Evolutionary conservation across 345 rosid species (phyloP).

Genomic region (Salix dunnii): DNA sequence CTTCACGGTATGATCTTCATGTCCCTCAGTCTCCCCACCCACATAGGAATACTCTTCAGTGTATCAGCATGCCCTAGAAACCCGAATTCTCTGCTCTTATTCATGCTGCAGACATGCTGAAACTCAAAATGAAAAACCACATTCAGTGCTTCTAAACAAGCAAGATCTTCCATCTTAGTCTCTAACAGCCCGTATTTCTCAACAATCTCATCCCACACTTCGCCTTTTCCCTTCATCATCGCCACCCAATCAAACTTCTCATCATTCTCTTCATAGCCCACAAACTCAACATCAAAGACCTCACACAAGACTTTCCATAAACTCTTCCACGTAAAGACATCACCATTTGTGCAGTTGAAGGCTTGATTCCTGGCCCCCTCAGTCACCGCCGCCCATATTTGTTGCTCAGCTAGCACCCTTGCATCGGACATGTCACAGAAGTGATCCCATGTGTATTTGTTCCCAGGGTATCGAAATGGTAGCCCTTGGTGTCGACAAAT

Average conservation of each 20-base stretch:
- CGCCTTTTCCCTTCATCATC: constrained; percentile 20
- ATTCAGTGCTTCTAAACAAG: constrained; percentile 22
- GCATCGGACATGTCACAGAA: constrained; percentile 34
- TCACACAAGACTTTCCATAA: constrained; percentile 29
- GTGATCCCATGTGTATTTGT: constrained; percentile 37
- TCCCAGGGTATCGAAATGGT: constrained; percentile 30
- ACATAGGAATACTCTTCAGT: constrained; percentile 15
- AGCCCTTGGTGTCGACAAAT: constrained; percentile 29
- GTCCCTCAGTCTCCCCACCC: constrained; percentile 31
- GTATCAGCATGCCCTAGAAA: constrained; percentile 27
- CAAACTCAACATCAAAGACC: constrained; percentile 23
- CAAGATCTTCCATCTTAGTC: constrained; percentile 33
- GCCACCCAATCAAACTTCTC: constrained; percentile 26
- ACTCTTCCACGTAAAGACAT: constrained; percentile 33
- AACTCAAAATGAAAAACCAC: constrained; percentile 22
- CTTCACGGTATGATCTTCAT: constrained; percentile 36
- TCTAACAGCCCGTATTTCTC: constrained; percentile 21
- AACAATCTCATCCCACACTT: constrained; percentile 38
- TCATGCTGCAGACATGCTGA: constrained; percentile 44
- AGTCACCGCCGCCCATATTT: constrained; percentile 28
- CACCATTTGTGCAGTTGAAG: constrained; percentile 37
- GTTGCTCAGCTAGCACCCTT: constrained; percentile 32
- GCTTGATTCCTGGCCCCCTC: constrained; percentile 26
- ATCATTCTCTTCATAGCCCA: constrained; percentile 27
- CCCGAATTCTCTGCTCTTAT: constrained; percentile 40